phyloP scores from a whole-genome alignment of 495 filamentous ascomycete genomes.

The Arthonia radiata region DNA sequence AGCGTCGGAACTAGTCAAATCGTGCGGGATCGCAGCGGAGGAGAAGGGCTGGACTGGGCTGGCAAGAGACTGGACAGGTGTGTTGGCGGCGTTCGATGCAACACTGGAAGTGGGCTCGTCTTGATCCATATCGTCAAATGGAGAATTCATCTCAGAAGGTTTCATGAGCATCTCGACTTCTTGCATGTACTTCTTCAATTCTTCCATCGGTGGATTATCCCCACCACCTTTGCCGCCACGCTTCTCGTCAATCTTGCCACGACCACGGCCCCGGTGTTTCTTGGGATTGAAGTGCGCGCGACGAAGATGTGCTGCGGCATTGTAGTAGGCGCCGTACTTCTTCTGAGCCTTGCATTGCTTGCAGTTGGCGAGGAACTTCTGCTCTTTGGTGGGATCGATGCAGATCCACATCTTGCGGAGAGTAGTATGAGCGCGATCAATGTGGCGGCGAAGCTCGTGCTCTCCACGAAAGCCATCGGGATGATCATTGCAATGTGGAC shows the following conservation, averaged over 20 bases:
- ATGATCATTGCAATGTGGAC: constrained; percentile 45
- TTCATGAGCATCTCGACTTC: constrained; percentile 30
- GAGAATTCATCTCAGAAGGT: constrained; percentile 1
- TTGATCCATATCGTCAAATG: no score
- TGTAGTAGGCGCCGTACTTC: constrained; percentile 80
- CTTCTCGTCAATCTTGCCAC: constrained; percentile 31
- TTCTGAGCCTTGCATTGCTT: constrained; percentile 62
- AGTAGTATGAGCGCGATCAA: constrained; percentile 51
- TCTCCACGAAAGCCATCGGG: constrained; percentile 80
- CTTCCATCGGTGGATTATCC: constrained; percentile 56
- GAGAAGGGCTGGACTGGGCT: no score
- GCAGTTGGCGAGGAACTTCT: constrained; percentile 53
- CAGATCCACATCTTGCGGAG: constrained; percentile 63
- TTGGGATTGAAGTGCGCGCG: constrained; percentile 73
- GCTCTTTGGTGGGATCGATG: constrained; percentile 27
- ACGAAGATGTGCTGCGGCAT: constrained; percentile 77
- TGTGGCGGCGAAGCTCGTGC: constrained; percentile 76
- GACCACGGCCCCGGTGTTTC: constrained; percentile 26
- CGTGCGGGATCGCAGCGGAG: no score
- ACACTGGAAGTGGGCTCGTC: no score
- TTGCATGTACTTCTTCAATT: constrained; percentile 43
- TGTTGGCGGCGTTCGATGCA: no score
- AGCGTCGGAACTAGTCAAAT: no score
- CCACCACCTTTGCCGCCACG: constrained; percentile 69
- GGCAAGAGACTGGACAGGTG: no score